Conservation (phyloP, 768 basidiomycete species). For the Leccinum truebloodii region DNA sequence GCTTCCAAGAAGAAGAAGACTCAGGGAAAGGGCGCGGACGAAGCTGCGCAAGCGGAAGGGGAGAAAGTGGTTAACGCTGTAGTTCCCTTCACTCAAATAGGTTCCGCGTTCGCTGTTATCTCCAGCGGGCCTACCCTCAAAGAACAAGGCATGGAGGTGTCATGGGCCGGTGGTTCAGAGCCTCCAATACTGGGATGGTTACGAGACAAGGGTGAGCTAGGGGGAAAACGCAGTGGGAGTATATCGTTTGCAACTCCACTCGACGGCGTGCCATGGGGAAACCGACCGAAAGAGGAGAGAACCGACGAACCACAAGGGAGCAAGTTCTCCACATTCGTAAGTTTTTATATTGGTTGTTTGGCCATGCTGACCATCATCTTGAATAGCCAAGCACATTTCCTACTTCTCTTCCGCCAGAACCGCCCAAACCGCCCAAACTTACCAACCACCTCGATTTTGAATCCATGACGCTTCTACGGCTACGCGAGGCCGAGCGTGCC, state of each 20-base stretch:
- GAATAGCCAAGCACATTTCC: conserved; percentile 23
- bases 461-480: conserved; percentile 73
- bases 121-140: conserved; percentile 54
- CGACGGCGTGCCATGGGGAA: conserved; percentile 5
- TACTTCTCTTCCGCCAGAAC: conserved; percentile 17
- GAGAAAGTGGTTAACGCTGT: conserved; percentile 66
- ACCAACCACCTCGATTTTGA: conserved; percentile 68
- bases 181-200: conserved; percentile 74
- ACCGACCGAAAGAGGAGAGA: background rate
- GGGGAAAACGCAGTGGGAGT: conserved; percentile 19
- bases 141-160: conserved; percentile 65
- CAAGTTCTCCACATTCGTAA: conserved; percentile 48
- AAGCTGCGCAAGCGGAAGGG: conserved; percentile 40
- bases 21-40: conserved; percentile 21
- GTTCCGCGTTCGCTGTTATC: conserved; percentile 75
- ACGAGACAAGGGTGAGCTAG: conserved; percentile 69
- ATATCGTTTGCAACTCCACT: conserved; percentile 27
- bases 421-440: conserved; percentile 29
- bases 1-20: conserved; percentile 39
- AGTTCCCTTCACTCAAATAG: conserved; percentile 74
- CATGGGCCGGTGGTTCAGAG: conserved; percentile 72
- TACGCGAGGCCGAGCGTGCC: conserved; percentile 80
- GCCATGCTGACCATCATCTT: conserved; percentile 8
- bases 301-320: conserved; percentile 15
- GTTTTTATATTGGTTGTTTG: background rate